A percentile compares a stretch with the other conserved stretches of the same genome.
phyloP scores from a whole-genome alignment of 1,284 basidiomycete genomes.

The Tausonia pullulans region DNA sequence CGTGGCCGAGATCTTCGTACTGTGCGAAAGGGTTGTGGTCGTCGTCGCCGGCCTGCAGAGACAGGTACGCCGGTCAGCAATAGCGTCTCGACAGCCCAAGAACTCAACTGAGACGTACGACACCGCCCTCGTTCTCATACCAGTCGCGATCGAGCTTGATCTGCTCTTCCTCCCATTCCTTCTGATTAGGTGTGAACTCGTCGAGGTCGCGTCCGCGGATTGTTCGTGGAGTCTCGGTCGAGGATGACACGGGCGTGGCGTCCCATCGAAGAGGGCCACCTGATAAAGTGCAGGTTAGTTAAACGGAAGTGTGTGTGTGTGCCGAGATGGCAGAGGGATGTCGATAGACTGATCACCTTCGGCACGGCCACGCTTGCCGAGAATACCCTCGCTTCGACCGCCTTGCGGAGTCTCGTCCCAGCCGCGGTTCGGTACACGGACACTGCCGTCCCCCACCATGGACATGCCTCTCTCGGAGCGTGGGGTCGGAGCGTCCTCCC shows the following conservation, averaged over 20 bases:
- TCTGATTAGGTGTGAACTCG: conserved; percentile 33
- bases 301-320: conserved; percentile 4
- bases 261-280: conserved; percentile 49
- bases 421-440: conserved; percentile 73
- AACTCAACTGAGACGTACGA: conserved; percentile 38
- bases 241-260: conserved; percentile 43
- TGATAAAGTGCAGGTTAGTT: background rate
- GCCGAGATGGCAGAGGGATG: no score
- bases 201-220: conserved; percentile 45
- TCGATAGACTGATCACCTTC: conserved; percentile 14
- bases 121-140: conserved; percentile 82
- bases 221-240: conserved; percentile 42
- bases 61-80: conserved; percentile 9
- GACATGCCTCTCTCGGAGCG: conserved; percentile 40
- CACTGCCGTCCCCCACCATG: conserved; percentile 59
- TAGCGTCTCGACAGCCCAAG: background rate
- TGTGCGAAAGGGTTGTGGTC: conserved; percentile 87
- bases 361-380: no score
- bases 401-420: conserved; percentile 80
- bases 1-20: conserved; percentile 65
- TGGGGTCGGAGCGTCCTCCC: conserved; percentile 47
- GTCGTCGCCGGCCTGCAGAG: conserved; percentile 54
- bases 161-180: conserved; percentile 94
- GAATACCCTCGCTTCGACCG: conserved; percentile 25
- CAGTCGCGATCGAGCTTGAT: conserved; percentile 79